phyloP scores from a whole-genome alignment of 2,329 filamentous ascomycete species.

The Sclerotinia trifoliorum region DNA sequence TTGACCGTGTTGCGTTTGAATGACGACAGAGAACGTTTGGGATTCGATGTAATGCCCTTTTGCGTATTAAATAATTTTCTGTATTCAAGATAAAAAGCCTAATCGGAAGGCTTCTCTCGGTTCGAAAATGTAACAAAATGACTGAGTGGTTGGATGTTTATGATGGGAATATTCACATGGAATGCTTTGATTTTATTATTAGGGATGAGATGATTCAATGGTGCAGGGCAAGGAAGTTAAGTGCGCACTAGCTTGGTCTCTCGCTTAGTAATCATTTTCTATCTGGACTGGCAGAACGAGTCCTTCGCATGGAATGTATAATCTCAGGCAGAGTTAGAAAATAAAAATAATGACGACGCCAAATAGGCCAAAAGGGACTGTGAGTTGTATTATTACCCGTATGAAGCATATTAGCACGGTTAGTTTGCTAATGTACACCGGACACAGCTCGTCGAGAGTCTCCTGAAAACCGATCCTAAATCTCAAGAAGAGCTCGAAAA shows the following conservation, averaged over 20 bases:
- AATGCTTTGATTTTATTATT: conserved; percentile 7
- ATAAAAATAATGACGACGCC: conserved; percentile 11
- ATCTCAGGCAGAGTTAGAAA: neutral
- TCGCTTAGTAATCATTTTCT: conserved; percentile 14
- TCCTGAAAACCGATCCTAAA: conserved; percentile 53
- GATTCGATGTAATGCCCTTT: neutral
- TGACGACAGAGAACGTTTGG: neutral
- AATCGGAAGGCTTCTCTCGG: neutral
- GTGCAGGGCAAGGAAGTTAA: neutral
- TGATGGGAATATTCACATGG: conserved; percentile 18
- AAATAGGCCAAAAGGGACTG: conserved; percentile 18
- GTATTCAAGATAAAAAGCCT: neutral
- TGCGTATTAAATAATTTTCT: neutral
- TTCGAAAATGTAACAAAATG: neutral
- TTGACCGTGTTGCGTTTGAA: conserved; percentile 5
- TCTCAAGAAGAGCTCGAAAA: conserved; percentile 55
- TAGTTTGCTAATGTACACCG: conserved; percentile 37
- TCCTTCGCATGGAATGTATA: neutral
- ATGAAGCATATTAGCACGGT: conserved; percentile 37
- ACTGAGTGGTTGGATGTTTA: neutral
- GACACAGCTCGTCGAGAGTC: conserved; percentile 21
- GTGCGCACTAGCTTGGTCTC: neutral
- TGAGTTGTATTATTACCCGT: conserved; percentile 1
- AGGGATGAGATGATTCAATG: conserved; percentile 7
- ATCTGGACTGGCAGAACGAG: neutral